A percentile compares a stretch with the other conserved stretches of the same genome.
phyloP scores from a whole-genome alignment of 73 alveolate genomes.

The Paramecium octaurelia region DNA sequence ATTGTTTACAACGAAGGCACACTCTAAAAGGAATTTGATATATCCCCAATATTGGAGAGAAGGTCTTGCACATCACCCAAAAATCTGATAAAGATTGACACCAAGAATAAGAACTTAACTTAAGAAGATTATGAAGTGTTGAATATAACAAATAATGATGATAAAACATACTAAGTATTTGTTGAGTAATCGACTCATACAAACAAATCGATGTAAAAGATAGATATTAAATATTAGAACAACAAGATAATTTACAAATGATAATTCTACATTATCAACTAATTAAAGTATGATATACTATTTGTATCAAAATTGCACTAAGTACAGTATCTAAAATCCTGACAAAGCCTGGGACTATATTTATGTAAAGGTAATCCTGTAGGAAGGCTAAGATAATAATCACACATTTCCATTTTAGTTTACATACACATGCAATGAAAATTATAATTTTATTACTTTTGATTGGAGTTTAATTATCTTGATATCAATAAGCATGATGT shows the following conservation, averaged over 20 bases:
- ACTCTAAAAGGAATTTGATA: not conserved
- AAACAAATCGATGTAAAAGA: not conserved
- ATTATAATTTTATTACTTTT: not conserved
- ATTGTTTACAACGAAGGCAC: not conserved
- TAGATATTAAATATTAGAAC: not conserved
- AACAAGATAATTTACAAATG: not conserved
- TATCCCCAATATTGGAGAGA: not conserved
- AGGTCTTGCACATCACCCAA: not conserved
- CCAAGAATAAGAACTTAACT: not conserved
- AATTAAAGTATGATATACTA: not conserved
- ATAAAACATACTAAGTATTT: not conserved
- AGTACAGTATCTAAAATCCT: not conserved
- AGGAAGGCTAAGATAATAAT: not conserved
- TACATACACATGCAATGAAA: not conserved
- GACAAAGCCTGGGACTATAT: not conserved
- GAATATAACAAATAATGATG: not conserved
- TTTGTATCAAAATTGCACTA: not conserved
- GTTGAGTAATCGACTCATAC: not conserved
- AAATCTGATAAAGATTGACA: not conserved
- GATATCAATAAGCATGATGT: not conserved
- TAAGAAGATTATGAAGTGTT: not conserved
- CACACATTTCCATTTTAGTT: not conserved
- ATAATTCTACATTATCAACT: not conserved
- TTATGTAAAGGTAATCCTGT: not conserved
- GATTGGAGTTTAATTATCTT: slow-evolving; percentile 43